phyloP scores from a whole-genome alignment of 75 land plant genomes.

The Adiantum capillusveneris region DNA sequence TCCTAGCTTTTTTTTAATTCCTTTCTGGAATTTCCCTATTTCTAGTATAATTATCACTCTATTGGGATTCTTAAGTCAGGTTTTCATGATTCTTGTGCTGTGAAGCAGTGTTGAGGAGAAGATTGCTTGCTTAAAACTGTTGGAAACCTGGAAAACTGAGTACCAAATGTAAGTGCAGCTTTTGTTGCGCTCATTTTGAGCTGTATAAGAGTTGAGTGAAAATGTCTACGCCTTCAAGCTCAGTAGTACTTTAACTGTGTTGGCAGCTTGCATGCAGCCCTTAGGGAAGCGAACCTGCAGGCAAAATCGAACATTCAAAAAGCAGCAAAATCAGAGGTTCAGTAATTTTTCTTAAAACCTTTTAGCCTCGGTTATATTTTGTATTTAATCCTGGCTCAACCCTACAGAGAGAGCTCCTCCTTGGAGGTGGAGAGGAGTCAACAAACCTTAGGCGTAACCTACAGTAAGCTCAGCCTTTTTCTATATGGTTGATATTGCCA shows the following conservation, averaged over 20 bases:
- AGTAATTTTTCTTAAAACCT: too few species aligned
- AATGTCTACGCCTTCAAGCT: not conserved
- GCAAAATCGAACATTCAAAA: conserved; percentile 30
- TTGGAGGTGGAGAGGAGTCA: conserved; percentile 87
- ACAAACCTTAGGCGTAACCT: conserved; percentile 79
- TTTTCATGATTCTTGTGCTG: too few species aligned
- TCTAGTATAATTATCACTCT: too few species aligned
- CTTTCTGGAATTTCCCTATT: too few species aligned
- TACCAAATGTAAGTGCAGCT: conserved; percentile 21
- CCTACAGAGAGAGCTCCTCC: conserved; percentile 66
- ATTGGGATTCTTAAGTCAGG: too few species aligned
- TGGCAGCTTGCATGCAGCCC: conserved; percentile 21
- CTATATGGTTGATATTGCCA: too few species aligned
- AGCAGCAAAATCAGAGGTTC: conserved; percentile 27
- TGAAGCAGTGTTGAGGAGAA: conserved; percentile 24
- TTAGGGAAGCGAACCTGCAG: conserved; percentile 22
- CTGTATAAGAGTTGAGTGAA: not conserved
- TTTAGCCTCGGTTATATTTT: too few species aligned
- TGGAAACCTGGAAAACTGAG: conserved; percentile 23
- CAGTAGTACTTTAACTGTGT: not conserved
- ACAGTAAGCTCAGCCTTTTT: too few species aligned
- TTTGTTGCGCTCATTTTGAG: not conserved
- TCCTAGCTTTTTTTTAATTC: too few species aligned
- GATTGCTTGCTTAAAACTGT: conserved; percentile 8
- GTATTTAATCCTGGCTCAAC: too few species aligned